These are phyloP conservation scores for Anacardium occidentale DNA, from an alignment of 345 rosid genomes.

Conservation along the genomic window DNA sequence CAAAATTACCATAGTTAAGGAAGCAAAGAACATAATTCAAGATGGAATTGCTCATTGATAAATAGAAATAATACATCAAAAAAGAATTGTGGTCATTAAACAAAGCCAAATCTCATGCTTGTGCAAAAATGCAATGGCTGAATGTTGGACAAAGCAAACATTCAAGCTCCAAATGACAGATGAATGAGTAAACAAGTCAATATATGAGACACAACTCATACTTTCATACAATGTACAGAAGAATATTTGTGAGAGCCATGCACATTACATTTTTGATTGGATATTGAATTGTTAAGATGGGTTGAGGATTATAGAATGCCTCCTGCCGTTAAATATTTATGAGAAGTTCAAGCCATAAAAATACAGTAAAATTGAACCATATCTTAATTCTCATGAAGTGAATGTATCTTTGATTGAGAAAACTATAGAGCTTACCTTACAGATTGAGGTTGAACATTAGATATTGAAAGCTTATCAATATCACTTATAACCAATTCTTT, in stretches of 20 bases:
- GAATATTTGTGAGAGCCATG: not conserved
- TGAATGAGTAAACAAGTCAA: not conserved
- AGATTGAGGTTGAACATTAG: conserved; percentile 82
- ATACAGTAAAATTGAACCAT: not conserved
- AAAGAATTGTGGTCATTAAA: too few species aligned
- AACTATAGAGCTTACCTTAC: conserved; percentile 43
- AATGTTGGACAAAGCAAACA: not conserved
- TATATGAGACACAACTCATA: not conserved
- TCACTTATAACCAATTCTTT: conserved; percentile 83
- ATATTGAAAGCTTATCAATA: conserved; percentile 92
- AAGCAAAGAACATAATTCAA: too few species aligned
- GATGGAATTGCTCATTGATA: too few species aligned
- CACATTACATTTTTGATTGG: too few species aligned
- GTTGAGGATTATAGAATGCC: not conserved
- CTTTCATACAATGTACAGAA: not conserved
- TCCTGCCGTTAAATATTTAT: not conserved
- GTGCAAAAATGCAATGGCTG: not conserved
- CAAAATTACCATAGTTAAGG: too few species aligned
- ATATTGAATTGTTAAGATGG: not conserved
- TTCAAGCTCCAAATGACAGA: not conserved
- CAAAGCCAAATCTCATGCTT: too few species aligned
- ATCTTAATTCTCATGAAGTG: not conserved
- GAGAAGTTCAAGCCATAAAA: not conserved
- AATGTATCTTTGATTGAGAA: not conserved
- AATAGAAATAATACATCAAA: too few species aligned